Conservation (phyloP, 108 stramenopile species). For the Nitzschia inconspicua region DNA sequence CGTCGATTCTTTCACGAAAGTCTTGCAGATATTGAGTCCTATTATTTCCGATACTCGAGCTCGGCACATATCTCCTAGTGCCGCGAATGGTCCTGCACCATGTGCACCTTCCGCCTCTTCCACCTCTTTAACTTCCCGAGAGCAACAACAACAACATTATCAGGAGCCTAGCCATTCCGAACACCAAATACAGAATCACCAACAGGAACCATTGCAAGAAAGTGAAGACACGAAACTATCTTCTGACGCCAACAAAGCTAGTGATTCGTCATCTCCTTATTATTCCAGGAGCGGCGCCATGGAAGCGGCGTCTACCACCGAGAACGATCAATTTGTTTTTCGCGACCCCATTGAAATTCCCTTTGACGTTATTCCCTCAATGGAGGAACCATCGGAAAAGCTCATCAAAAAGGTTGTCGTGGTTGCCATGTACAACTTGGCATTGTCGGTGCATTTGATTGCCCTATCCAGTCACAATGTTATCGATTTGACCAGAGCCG, state of each 20-base stretch:
- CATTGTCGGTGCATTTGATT: slow-evolving; percentile 10
- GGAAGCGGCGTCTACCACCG: not conserved
- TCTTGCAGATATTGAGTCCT: slow-evolving; percentile 6
- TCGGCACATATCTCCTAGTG: not conserved
- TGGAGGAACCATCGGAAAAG: not conserved
- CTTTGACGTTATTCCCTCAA: not conserved
- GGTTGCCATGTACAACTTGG: slow-evolving; percentile 17
- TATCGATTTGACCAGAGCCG: not conserved
- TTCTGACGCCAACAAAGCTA: not conserved
- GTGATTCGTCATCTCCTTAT: not conserved
- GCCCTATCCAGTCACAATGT: not conserved
- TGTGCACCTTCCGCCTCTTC: not conserved
- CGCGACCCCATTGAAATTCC: slow-evolving; percentile 25
- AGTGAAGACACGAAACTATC: not conserved
- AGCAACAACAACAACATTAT: not conserved
- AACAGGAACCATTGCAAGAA: no score
- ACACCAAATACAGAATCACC: not conserved
- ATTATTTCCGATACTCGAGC: not conserved
- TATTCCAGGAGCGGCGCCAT: not conserved
- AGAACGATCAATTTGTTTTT: slow-evolving; percentile 8
- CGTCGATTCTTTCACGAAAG: slow-evolving; percentile 6
- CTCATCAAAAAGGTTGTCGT: slow-evolving; percentile 12
- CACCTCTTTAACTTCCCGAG: not conserved
- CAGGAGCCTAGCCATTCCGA: not conserved
- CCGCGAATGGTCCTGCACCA: not conserved